Conservation (phyloP, 768 basidiomycete genomes). For the Pleurotus platypus region DNA sequence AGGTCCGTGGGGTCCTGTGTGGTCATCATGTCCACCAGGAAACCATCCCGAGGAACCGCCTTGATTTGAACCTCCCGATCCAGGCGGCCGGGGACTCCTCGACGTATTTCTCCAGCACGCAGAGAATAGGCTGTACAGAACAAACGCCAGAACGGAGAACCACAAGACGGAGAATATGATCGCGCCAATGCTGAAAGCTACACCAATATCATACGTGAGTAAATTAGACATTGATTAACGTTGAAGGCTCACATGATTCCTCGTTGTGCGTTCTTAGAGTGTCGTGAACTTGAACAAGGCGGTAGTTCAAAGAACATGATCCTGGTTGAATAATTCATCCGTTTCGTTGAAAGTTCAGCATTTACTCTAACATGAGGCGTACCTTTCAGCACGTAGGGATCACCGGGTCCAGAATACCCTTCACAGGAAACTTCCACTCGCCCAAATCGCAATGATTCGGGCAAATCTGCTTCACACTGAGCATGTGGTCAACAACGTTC, state of each 20-base stretch:
- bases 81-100: constrained; percentile 23
- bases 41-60: constrained; percentile 45
- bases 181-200: constrained; percentile 45
- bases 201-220: neutral
- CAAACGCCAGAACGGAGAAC: constrained; percentile 45
- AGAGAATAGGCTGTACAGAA: constrained; percentile 55
- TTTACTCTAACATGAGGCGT: constrained; percentile 8
- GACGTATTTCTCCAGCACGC: constrained; percentile 39
- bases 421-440: constrained; percentile 86
- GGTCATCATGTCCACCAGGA: constrained; percentile 40
- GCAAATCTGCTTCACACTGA: constrained; percentile 89
- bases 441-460: constrained; percentile 78
- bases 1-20: constrained; percentile 35
- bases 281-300: constrained; percentile 66
- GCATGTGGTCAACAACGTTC: neutral
- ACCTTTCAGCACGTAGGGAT: constrained; percentile 86
- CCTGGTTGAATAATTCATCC: constrained; percentile 35
- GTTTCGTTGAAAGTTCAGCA: neutral
- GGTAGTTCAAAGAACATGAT: constrained; percentile 85
- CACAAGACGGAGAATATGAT: constrained; percentile 57
- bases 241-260: constrained; percentile 20
- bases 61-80: constrained; percentile 30
- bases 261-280: constrained; percentile 29
- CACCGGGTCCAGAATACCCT: constrained; percentile 82
- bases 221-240: constrained; percentile 24